A percentile compares a stretch with the other conserved stretches of the same genome.
These are phyloP conservation scores for Cyberlindnera japonica DNA, from an alignment of 805 yeast species.

Conservation along the genomic window DNA sequence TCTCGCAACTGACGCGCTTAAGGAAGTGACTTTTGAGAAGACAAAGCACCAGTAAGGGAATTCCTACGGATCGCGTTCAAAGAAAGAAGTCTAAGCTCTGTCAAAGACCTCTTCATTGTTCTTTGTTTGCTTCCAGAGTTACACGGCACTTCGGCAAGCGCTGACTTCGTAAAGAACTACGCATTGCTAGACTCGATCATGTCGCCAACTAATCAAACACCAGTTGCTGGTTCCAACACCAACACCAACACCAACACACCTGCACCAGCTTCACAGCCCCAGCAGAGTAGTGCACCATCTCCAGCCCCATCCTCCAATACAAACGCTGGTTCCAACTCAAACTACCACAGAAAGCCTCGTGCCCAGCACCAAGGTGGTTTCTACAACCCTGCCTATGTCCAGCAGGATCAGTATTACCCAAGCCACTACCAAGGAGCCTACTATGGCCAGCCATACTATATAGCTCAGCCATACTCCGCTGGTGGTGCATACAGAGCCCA, in stretches of 20 bases:
- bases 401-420: neutral
- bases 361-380: neutral
- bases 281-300: too few relatives aligned
- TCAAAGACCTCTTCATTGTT: too few relatives aligned
- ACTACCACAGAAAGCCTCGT: conserved; percentile 1
- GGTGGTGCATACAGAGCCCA: conserved; percentile 13
- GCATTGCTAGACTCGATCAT: conserved; percentile 1
- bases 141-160: too few relatives aligned
- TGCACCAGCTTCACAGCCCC: conserved; percentile 1
- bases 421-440: conserved; percentile 5
- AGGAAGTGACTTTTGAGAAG: neutral
- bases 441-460: conserved; percentile 11
- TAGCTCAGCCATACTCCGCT: conserved; percentile 2
- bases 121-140: too few relatives aligned
- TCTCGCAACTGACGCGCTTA: neutral
- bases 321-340: neutral
- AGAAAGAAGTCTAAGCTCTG: too few relatives aligned
- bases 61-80: neutral
- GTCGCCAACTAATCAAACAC: conserved; percentile 7
- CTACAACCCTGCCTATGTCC: conserved; percentile 1
- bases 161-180: too few relatives aligned
- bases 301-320: too few relatives aligned
- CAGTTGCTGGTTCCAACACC: conserved; percentile 1
- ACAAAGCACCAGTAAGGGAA: neutral
- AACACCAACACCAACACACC: neutral